phyloP scores from a whole-genome alignment of 257 asterid species.

The Linaria vulgaris region DNA sequence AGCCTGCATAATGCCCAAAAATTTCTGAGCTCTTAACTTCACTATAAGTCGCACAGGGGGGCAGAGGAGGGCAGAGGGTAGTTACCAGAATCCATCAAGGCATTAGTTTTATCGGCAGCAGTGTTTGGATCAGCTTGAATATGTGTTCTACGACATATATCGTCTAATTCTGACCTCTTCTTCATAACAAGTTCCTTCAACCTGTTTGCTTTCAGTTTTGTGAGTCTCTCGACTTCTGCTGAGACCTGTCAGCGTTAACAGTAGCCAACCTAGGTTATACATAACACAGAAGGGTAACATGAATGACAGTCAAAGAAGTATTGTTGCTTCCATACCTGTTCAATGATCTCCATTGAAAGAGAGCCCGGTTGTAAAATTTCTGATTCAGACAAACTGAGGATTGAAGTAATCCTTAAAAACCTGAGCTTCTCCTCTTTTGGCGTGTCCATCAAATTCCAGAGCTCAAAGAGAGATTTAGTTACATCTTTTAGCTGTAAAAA shows the following conservation, averaged over 20 bases:
- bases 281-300: slow-evolving; percentile 4
- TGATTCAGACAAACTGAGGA: slow-evolving; percentile 60
- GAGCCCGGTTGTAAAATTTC: slow-evolving; percentile 62
- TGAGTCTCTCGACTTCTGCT: slow-evolving; percentile 84
- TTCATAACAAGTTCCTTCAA: slow-evolving; percentile 89
- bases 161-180: slow-evolving; percentile 83
- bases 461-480: slow-evolving; percentile 64
- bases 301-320: slow-evolving; percentile 6
- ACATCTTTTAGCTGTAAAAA: slow-evolving; percentile 78
- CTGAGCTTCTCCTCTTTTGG: slow-evolving; percentile 54
- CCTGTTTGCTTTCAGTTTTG: slow-evolving; percentile 80
- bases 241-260: slow-evolving; percentile 44
- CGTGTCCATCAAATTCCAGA: slow-evolving; percentile 90
- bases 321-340: slow-evolving; percentile 53
- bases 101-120: slow-evolving; percentile 79
- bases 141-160: slow-evolving; percentile 67
- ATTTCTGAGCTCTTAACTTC: slow-evolving; percentile 18
- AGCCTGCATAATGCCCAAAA: slow-evolving; percentile 53
- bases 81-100: slow-evolving; percentile 90
- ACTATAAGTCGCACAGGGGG: neutral
- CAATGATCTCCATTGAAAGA: slow-evolving; percentile 67
- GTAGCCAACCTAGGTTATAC: neutral
- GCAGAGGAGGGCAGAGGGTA: neutral
- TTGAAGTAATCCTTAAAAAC: slow-evolving; percentile 54
- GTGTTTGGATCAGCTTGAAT: slow-evolving; percentile 86